A percentile compares a stretch with the other conserved stretches of the same genome.
phyloP scores from a whole-genome alignment of 495 filamentous ascomycete species.

The Penicillium psychrofluorescens region DNA sequence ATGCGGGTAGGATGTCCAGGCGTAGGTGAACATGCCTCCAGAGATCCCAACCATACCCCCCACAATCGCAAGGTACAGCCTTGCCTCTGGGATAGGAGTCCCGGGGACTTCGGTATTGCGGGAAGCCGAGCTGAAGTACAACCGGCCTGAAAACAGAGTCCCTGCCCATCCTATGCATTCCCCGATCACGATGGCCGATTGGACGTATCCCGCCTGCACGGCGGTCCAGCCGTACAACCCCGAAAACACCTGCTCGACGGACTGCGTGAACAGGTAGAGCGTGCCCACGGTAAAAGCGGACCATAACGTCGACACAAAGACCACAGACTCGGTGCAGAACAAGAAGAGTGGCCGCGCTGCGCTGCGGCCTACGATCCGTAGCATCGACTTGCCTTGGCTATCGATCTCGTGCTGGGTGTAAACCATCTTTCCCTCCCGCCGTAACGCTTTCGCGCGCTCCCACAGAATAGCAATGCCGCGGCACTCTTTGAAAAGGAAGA shows the following conservation, averaged over 20 bases:
- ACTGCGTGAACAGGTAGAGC: constrained; percentile 43
- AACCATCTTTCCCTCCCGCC: constrained; percentile 18
- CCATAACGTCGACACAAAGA: constrained; percentile 43
- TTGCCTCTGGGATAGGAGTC: constrained; percentile 28
- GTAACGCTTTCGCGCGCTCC: constrained; percentile 22
- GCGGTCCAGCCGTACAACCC: constrained; percentile 26
- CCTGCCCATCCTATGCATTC: constrained; percentile 22
- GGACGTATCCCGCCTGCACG: constrained; percentile 28
- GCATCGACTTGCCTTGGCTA: constrained; percentile 12
- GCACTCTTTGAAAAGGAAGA: constrained; percentile 34
- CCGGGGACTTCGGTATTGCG: constrained; percentile 24
- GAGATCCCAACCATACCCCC: constrained; percentile 25
- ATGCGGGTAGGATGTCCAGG: constrained; percentile 27
- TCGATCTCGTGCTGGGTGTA: constrained; percentile 34
- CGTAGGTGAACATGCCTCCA: constrained; percentile 33
- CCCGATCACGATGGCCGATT: constrained; percentile 31
- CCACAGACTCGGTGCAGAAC: constrained; percentile 46
- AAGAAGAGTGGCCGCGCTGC: constrained; percentile 35
- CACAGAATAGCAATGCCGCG: constrained; percentile 34
- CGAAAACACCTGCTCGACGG: constrained; percentile 32
- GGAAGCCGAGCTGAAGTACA: constrained; percentile 23
- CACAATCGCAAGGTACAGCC: constrained; percentile 25
- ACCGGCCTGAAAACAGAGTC: constrained; percentile 14
- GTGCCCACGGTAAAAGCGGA: constrained; percentile 45
- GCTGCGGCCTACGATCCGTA: constrained; percentile 15